Base-by-base conservation (phyloP, 208 protist species). In the Tritrichomonas foetus region DNA sequence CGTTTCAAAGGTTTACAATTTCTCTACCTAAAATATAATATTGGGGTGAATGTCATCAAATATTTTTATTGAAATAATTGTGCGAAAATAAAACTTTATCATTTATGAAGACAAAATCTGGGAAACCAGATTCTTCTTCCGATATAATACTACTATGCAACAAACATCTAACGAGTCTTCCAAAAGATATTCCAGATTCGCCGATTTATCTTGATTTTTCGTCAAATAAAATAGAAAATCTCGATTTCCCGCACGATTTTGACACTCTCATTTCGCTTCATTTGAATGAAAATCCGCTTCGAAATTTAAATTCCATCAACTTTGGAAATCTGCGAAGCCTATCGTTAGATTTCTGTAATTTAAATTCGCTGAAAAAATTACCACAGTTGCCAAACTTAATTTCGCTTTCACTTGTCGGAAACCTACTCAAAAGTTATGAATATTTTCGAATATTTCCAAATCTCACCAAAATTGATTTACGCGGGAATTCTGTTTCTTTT, bases 361-460 rank as follows among this genome's bases (percentile, higher is more conserved):
- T 89, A 16, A 89, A 25, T 8, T 39, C 44, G 39, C 39, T 89
- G 1, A 53, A 89, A 89, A 2, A 2, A 14, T 39, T 89, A 44
- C 78, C 78, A 33, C 16, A 8, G 2, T 50, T 89, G 33, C 47
- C 78, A 33, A 25, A 89, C 16, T 33, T 89, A 33, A 57, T 47
- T 47, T n/a, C 33, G 14, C 39, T 89, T 39, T 89, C 78, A 1
- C 47, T 57, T 57, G 78, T 89, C 2, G 78, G 78, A 3, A 89
- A 89, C 39, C 1, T 33, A 39, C 25, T 89, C 8, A 57, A 13
- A 57, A 89, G 44, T 89, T 39, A 57, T 8, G 47, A 89, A 53
- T 27, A 89, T 89, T 89, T 89, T 39, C 78, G 13, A 11, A 53
- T 89, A 57, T 89, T 53, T 39, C 78, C 78, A 89, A 89, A 89